Conservation (phyloP, 2,329 filamentous ascomycete species). For the Phyllachora maydis region DNA sequence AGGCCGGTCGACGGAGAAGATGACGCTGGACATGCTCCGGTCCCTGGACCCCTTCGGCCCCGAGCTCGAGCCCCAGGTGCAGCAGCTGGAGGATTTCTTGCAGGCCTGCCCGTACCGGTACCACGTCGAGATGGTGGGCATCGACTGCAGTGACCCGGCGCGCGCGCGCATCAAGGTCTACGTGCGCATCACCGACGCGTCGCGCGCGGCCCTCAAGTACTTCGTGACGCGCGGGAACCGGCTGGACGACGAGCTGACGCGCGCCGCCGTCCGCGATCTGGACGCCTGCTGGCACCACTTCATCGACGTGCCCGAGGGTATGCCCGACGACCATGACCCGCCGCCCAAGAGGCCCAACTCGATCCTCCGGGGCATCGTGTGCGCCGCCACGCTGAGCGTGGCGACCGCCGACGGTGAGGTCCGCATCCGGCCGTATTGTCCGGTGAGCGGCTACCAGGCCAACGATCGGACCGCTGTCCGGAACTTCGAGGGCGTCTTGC, state of each 20-base stretch:
- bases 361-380: conserved; percentile 2
- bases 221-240: conserved; percentile 3
- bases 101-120: conserved; percentile 1
- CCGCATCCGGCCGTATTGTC: too few relatives aligned
- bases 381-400: too few relatives aligned
- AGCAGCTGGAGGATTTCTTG: conserved; percentile 2
- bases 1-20: conserved; percentile 1
- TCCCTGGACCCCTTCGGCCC: conserved; percentile 2
- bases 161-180: conserved; percentile 4
- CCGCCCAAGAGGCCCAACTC: neutral
- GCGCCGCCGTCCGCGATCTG: conserved; percentile 1
- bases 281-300: conserved; percentile 3
- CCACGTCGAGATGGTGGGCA: conserved; percentile 3
- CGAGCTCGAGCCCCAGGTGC: conserved; percentile 1
- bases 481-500: too few relatives aligned
- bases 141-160: conserved; percentile 3
- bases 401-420: too few relatives aligned
- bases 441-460: too few relatives aligned
- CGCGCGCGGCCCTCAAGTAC: conserved; percentile 2
- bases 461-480: too few relatives aligned
- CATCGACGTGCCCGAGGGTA: conserved; percentile 1
- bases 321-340: conserved; percentile 1
- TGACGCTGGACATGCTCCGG: conserved; percentile 1
- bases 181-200: conserved; percentile 2
- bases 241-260: conserved; percentile 1